Base-by-base conservation (phyloP, 2,329 filamentous ascomycete species). In the Diaporthe sp. region DNA sequence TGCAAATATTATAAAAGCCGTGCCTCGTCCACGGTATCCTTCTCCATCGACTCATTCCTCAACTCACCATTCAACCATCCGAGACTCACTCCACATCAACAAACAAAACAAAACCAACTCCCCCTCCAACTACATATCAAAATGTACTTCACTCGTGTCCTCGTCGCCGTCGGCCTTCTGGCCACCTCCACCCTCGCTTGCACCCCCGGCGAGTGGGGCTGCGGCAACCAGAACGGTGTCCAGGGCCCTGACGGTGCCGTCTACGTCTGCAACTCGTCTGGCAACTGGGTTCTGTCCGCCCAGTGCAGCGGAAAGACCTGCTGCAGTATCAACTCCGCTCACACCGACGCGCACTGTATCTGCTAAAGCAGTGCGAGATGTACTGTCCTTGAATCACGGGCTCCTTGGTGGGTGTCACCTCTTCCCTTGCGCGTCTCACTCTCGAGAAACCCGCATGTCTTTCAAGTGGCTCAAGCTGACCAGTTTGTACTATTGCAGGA, bases 221-320 rank as follows among this genome's bases (percentile, higher is more conserved):
- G 72, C 31, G 72, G 72, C 25, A 74, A 74, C 72, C 72, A 70
- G 51, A 37, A 74, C 31, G 72, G 72, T 8, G 72, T 68, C 19
- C 72, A 42, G 13, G 72, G 72, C 7, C 72, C 72, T 3, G 72
- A 74, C n/a, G 72, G 72, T 22, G 72, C 72, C 15, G 53, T 74
- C n/a, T 74, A 74, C 42, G 72, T 69, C 17, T 74, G 72, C 44
- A 44, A 39, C 72, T 70, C 72, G 12, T 58, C 72, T 19, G 72
- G 72, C 10, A 59, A 59, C n/a, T 74, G 72, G 72, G 72, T 53
- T 6, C 53, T 69, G 25, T 69, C 53, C 19, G 61, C 72, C 6
- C 72, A 59, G 61, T 74, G 72, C 62, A 15, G 25, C 19, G 39
- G 72, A 2, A 4, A 28, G 5, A 15, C 28, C 22, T 74, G 72